Evolutionary conservation across 2,329 filamentous ascomycete species (phyloP).

Genomic region (Elsinoe fawcettii): DNA sequence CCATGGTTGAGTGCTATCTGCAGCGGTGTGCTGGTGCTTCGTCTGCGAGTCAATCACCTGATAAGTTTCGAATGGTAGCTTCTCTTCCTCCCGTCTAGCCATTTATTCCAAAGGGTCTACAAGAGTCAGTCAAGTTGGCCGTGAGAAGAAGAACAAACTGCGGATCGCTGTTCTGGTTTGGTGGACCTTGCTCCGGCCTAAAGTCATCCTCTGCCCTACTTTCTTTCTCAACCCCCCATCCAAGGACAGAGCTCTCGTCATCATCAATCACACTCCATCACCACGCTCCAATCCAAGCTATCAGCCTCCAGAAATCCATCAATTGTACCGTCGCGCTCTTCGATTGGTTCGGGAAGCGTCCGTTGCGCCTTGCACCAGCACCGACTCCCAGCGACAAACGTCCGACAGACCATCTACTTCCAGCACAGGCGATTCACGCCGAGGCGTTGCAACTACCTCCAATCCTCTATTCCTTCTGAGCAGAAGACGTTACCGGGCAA

Average conservation of each 20-base stretch:
- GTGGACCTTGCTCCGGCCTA: slow-evolving; percentile 12
- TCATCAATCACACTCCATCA: slow-evolving; percentile 10
- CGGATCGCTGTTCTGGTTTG: neutral
- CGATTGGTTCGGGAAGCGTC: slow-evolving; percentile 6
- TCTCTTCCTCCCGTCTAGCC: slow-evolving; percentile 1
- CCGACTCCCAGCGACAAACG: slow-evolving; percentile 11
- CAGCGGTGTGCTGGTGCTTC: neutral
- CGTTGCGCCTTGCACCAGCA: slow-evolving; percentile 13
- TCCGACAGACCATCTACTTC: neutral
- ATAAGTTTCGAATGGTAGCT: neutral
- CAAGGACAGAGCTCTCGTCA: neutral
- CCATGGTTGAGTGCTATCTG: neutral
- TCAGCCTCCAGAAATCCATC: neutral
- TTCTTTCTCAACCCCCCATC: neutral
- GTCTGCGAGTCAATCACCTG: neutral
- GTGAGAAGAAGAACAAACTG: neutral
- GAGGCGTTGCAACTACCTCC: slow-evolving; percentile 11
- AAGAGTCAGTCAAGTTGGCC: neutral
- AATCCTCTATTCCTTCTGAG: slow-evolving; percentile 1
- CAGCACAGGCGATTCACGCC: slow-evolving; percentile 9
- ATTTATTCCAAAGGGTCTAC: neutral
- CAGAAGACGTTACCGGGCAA: slow-evolving; percentile 10
- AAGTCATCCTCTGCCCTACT: slow-evolving; percentile 3
- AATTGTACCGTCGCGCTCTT: slow-evolving; percentile 9
- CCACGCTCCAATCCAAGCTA: neutral